Conservation (phyloP, 805 yeast species). For the Nematodospora valgi region DNA sequence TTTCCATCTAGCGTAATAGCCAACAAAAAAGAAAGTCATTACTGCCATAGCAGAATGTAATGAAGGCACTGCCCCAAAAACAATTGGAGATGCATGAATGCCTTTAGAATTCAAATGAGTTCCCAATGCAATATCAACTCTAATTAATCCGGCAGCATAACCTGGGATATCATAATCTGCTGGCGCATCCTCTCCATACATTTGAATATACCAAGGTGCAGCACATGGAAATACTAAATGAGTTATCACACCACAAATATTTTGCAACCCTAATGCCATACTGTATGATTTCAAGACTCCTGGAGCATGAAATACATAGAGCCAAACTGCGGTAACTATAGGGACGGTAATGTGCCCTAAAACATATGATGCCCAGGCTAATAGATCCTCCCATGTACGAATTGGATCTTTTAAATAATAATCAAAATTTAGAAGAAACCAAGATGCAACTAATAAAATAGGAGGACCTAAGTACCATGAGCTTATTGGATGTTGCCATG, state of each 20-base stretch:
- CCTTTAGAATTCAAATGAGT: conserved; percentile 56
- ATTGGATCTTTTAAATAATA: conserved; percentile 44
- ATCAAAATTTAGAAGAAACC: conserved; percentile 49
- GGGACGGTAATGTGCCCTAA: conserved; percentile 61
- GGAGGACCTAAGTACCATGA: conserved; percentile 55
- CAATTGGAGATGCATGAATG: conserved; percentile 65
- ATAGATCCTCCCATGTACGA: conserved; percentile 45
- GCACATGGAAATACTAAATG: conserved; percentile 66
- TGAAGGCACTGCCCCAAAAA: conserved; percentile 65
- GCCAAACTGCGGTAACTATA: conserved; percentile 57
- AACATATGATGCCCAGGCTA: conserved; percentile 66
- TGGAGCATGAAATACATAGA: conserved; percentile 64
- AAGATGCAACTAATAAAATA: conserved; percentile 41
- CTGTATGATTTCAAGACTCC: conserved; percentile 56
- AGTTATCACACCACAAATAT: conserved; percentile 57
- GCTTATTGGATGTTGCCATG: conserved; percentile 4
- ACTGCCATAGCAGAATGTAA: conserved; percentile 68
- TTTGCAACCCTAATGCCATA: conserved; percentile 57
- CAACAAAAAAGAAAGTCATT: conserved; percentile 40
- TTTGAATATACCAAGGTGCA: conserved; percentile 70
- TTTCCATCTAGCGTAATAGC: conserved; percentile 36
- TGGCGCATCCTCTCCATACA: conserved; percentile 53
- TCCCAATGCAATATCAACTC: conserved; percentile 61
- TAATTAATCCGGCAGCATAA: conserved; percentile 66
- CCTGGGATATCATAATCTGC: conserved; percentile 69